Base-by-base conservation (phyloP, 176 grass and related monocot species). In the Ensete ventricosum region DNA sequence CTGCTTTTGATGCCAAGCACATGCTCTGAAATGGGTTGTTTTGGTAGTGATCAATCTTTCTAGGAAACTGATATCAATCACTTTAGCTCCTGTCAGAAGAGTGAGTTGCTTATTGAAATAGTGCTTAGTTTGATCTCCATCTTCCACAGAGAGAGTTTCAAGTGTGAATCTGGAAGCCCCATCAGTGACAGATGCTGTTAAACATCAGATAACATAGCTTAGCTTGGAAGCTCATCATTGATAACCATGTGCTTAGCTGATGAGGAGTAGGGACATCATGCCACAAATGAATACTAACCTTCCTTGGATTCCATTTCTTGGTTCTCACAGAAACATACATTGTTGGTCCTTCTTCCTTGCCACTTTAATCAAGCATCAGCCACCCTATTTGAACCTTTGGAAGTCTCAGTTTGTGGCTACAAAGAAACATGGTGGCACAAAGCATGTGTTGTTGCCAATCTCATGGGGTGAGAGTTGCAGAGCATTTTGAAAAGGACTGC, bases 401-500 rank as follows among this genome's bases (percentile, higher is more conserved):
- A 9, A 60, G 21, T 1, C 8, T 19, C 57, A 57, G 13, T 17
- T 16, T 60, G n/a, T 60, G 55, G 19, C 55, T 8, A 60, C 57
- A 60, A 60, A 20, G 57, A 60, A 43, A 43, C 34, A 43, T 43
- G 34, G 55, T 50, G 25, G 19, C n/a, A 73, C 16, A 54, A 54
- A 24, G 21, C 10, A 23, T 54, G 51, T 14, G 43, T 23, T 25
- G 24, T 49, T 72, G 12, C 34, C 16, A 72, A 16, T 53, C 20
- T 73, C 68, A 55, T 16, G 14, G 14, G 22, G 54, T 73, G 22
- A 73, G 50, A n/a, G 71, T 53, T 55, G 55, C 10, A 26, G 23
- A 4, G 67, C 52, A 74, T 22, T 55, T 24, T 57, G 72, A 74
- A 74, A 74, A 74, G 52, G 72, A 74, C 67, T 50, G 43, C 51